A percentile compares a stretch with the other conserved stretches of the same genome.
These are phyloP conservation scores for Tylopilus sp. DNA, from an alignment of 768 basidiomycete species.

Conservation along the genomic window DNA sequence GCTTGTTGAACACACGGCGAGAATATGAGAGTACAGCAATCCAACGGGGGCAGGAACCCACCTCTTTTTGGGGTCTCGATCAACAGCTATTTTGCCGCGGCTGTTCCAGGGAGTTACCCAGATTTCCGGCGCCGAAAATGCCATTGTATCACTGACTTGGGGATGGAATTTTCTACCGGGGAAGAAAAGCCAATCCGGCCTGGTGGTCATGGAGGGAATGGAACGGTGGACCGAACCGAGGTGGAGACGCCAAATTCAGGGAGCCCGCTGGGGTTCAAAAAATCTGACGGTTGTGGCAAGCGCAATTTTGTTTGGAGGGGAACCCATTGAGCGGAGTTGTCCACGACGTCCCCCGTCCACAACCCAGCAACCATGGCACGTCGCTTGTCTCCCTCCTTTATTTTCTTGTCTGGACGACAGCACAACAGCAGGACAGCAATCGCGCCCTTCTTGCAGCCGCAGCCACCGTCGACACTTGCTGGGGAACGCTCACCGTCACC, in stretches of 20 bases:
- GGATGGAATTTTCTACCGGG: not conserved
- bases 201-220: not conserved
- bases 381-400: not conserved
- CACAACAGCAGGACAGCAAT: not conserved
- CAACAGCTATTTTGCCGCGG: not conserved
- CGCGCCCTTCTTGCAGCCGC: conserved; percentile 11
- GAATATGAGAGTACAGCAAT: not conserved
- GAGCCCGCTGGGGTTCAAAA: conserved; percentile 5
- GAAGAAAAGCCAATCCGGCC: not conserved
- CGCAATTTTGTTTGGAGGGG: conserved; percentile 8
- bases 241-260: not conserved
- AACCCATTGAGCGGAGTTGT: conserved; percentile 19
- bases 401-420: not conserved
- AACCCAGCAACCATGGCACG: not conserved
- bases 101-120: not conserved
- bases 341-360: not conserved
- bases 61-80: not conserved
- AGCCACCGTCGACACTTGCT: not conserved
- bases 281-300: conserved; percentile 6
- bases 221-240: too few species aligned
- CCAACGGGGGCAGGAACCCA: not conserved
- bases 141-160: not conserved
- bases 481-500: conserved; percentile 6
- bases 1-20: not conserved
- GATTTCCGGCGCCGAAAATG: not conserved